phyloP scores from a whole-genome alignment of 495 filamentous ascomycete genomes.

The Talaromyces wortmannii region DNA sequence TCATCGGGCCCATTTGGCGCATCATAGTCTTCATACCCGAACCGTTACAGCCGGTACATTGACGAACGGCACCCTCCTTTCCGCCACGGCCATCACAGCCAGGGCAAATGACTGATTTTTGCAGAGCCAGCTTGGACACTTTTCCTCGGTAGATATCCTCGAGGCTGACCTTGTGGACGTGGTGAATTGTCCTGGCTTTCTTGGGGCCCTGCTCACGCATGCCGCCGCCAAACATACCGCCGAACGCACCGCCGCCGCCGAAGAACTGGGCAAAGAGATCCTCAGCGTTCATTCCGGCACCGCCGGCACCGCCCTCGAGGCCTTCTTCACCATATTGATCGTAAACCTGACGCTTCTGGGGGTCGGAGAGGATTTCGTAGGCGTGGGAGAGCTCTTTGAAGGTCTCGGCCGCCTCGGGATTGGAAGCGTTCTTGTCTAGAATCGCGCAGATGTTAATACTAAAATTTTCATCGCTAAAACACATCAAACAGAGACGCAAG shows the following conservation, averaged over 20 bases:
- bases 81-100: constrained; percentile 94
- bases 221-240: constrained; percentile 79
- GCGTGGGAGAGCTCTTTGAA: constrained; percentile 97
- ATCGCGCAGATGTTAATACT: background rate
- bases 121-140: constrained; percentile 91
- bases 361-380: constrained; percentile 88
- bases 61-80: constrained; percentile 93
- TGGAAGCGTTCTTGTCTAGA: constrained; percentile 90
- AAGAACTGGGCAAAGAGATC: constrained; percentile 99
- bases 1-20: constrained; percentile 99
- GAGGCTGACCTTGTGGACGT: constrained; percentile 94
- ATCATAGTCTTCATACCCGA: constrained; percentile 99
- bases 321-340: constrained; percentile 98
- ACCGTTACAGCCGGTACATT: constrained; percentile 84
- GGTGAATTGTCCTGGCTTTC: constrained; percentile 93
- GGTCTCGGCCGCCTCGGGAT: constrained; percentile 89
- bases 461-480: background rate
- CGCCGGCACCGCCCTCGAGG: constrained; percentile 77
- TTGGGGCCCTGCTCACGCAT: constrained; percentile 80
- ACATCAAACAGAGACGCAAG: background rate
- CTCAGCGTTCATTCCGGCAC: constrained; percentile 88
- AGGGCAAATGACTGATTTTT: constrained; percentile 94
- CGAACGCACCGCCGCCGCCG: constrained; percentile 75
- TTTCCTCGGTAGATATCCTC: constrained; percentile 99
- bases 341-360: constrained; percentile 85